Evolutionary conservation across 192 early-diverging fungal genomes (phyloP).

Genomic region (Rhizoclosmatium sp.): DNA sequence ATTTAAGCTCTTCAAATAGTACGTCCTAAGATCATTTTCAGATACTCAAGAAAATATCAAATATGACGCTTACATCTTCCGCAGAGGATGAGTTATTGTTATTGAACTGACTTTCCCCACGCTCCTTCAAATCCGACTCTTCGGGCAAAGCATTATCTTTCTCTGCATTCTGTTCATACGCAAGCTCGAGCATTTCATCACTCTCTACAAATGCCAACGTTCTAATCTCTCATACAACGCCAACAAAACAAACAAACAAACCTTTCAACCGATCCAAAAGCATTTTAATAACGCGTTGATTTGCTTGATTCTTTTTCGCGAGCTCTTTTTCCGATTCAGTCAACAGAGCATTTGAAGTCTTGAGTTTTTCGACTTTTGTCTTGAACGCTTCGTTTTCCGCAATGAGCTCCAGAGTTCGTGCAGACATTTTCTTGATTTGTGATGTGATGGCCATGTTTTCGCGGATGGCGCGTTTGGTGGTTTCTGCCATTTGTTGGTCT

Average conservation of each 20-base stretch:
- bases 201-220: slow-evolving; percentile 44
- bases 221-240: background rate
- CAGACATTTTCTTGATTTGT: slow-evolving; percentile 66
- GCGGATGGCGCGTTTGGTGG: slow-evolving; percentile 68
- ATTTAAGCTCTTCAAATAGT: slow-evolving; percentile 16
- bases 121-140: background rate
- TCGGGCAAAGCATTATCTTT: background rate
- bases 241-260: slow-evolving; percentile 7
- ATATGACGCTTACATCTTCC: background rate
- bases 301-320: slow-evolving; percentile 64
- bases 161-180: slow-evolving; percentile 47
- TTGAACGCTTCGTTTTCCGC: slow-evolving; percentile 61
- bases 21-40: slow-evolving; percentile 3
- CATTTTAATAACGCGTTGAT: slow-evolving; percentile 65
- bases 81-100: background rate
- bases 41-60: background rate
- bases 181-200: slow-evolving; percentile 64
- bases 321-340: slow-evolving; percentile 60
- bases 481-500: slow-evolving; percentile 73
- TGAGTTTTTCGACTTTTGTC: slow-evolving; percentile 51
- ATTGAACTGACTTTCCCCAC: slow-evolving; percentile 12
- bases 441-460: slow-evolving; percentile 69
- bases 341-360: slow-evolving; percentile 54
- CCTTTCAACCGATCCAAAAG: slow-evolving; percentile 65
- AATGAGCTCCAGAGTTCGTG: slow-evolving; percentile 59